These are phyloP conservation scores for Samsoniella hepiali DNA, from an alignment of 2,329 filamentous ascomycete genomes.

Conservation along the genomic window DNA sequence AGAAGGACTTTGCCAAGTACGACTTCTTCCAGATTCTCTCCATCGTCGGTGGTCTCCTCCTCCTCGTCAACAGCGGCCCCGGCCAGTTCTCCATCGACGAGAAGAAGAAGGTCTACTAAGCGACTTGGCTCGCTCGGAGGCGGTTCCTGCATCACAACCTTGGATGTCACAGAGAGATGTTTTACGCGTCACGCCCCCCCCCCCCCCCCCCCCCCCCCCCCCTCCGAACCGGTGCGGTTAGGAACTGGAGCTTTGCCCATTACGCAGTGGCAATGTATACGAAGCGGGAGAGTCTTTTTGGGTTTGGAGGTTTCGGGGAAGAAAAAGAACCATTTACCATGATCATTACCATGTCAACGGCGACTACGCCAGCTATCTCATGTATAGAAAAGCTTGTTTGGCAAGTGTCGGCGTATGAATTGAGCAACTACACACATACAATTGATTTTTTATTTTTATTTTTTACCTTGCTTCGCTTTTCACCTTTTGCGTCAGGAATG, in stretches of 20 bases:
- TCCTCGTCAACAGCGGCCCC: conserved; percentile 97
- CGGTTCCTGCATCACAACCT: not conserved
- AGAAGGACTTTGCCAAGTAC: conserved; percentile 99
- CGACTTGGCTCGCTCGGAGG: not conserved
- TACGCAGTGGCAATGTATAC: not conserved
- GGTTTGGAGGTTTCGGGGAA: not conserved
- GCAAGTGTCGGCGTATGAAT: conserved; percentile 16
- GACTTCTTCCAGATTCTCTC: conserved; percentile 99
- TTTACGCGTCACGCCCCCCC: conserved; percentile 2
- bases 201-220: not conserved
- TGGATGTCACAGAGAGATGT: not conserved
- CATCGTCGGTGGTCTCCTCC: conserved; percentile 92
- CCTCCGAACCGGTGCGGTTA: not conserved
- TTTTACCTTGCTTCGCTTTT: not conserved
- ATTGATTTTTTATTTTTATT: conserved; percentile 5
- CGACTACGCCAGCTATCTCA: conserved; percentile 16
- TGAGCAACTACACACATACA: conserved; percentile 13
- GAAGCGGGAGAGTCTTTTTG: not conserved
- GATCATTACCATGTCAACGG: conserved; percentile 17
- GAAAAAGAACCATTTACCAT: conserved; percentile 13
- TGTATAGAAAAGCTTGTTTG: conserved; percentile 19
- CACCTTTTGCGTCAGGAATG: not conserved
- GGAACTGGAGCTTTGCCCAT: not conserved
- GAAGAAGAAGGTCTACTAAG: conserved; percentile 99
- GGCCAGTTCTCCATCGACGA: conserved; percentile 98